Percentiles rank a stretch among this genome's conserved stretches.
These are phyloP conservation scores for Coniochaeta sp. DNA, from an alignment of 2,329 filamentous ascomycete genomes.

Conservation along the genomic window DNA sequence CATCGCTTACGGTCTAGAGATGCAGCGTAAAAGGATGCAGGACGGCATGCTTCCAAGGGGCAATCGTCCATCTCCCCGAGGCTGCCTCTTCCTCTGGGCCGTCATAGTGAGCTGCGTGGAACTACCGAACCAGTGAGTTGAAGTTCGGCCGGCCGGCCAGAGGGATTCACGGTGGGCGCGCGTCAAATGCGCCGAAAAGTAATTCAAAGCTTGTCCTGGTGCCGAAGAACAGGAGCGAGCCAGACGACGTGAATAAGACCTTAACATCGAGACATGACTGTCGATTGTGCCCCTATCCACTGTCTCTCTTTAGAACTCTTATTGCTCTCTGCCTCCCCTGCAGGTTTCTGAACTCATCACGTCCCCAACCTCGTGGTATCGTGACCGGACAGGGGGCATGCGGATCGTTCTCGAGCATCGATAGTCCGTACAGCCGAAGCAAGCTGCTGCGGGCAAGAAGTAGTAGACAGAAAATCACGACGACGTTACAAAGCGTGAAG, in stretches of 20 bases:
- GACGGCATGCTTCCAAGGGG: neutral
- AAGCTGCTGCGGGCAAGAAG: neutral
- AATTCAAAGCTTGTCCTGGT: too few species aligned
- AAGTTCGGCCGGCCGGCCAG: too few species aligned
- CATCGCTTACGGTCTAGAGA: neutral
- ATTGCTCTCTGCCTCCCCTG: too few species aligned
- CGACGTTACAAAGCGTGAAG: neutral
- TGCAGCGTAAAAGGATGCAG: neutral
- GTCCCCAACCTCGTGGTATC: neutral
- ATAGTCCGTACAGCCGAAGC: neutral
- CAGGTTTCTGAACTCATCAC: neutral
- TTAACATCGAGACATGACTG: too few species aligned
- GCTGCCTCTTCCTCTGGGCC: neutral
- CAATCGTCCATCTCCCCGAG: neutral
- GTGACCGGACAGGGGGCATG: neutral
- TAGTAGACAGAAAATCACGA: neutral
- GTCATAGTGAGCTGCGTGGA: too few species aligned
- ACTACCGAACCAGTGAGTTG: too few species aligned
- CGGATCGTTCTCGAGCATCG: neutral
- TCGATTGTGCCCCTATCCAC: too few species aligned
- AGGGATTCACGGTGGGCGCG: too few species aligned
- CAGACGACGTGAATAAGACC: too few species aligned
- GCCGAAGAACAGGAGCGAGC: too few species aligned
- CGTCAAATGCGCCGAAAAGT: too few species aligned
- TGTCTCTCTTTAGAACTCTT: neutral